Evolutionary conservation across 164 flowering plant genomes (phyloP).

Genomic region (Kingdonia uniflora): DNA sequence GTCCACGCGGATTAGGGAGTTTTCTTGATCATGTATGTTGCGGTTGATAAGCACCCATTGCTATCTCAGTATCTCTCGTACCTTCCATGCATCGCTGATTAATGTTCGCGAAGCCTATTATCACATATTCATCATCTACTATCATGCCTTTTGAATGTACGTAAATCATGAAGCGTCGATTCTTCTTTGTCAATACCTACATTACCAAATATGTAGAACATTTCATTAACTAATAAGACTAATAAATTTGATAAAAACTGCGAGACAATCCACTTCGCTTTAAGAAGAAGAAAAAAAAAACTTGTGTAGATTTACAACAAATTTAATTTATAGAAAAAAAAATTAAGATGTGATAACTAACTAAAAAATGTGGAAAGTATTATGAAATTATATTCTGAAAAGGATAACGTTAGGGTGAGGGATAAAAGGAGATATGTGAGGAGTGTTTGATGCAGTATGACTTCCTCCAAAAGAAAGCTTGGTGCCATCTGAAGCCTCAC

Average conservation of each 20-base stretch:
- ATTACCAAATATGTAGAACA: no score
- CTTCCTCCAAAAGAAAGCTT: slow-evolving; percentile 16
- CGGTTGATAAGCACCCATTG: slow-evolving; percentile 95
- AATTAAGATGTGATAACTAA: background rate
- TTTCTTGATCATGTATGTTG: slow-evolving; percentile 79
- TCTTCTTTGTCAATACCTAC: slow-evolving; percentile 50
- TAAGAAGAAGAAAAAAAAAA: no score
- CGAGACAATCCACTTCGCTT: no score
- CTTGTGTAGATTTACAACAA: no score
- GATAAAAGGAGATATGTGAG: slow-evolving; percentile 37
- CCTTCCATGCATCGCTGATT: slow-evolving; percentile 97
- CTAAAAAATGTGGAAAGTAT: no score
- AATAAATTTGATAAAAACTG: background rate
- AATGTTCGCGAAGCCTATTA: slow-evolving; percentile 80
- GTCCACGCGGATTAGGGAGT: slow-evolving; percentile 47
- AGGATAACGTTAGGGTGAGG: background rate
- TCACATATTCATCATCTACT: slow-evolving; percentile 81
- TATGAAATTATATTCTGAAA: no score
- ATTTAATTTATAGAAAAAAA: no score
- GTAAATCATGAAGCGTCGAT: slow-evolving; percentile 87
- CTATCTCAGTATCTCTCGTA: slow-evolving; percentile 87
- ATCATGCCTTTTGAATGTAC: slow-evolving; percentile 99
- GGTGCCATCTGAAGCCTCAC: slow-evolving; percentile 49
- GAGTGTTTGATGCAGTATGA: slow-evolving; percentile 44
- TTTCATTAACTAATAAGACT: no score